phyloP scores from a whole-genome alignment of 2,329 filamentous ascomycete genomes.

The Colletotrichum tropicicola region DNA sequence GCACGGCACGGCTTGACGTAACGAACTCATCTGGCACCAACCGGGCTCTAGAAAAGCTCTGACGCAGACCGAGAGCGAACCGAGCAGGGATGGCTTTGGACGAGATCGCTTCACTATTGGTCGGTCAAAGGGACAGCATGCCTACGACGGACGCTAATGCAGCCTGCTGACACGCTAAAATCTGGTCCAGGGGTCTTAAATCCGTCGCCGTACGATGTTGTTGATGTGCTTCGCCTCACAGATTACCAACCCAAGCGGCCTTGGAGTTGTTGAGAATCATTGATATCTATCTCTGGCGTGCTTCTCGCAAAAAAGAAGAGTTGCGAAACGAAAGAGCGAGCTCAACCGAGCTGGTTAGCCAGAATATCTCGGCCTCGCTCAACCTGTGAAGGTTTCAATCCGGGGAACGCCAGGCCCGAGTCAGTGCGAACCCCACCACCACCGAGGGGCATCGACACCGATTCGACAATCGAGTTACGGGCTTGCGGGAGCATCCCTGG shows the following conservation, averaged over 20 bases:
- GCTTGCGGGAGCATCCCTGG: neutral
- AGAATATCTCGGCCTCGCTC: too few relatives aligned
- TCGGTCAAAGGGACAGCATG: neutral
- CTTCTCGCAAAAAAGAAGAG: too few relatives aligned
- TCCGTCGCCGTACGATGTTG: neutral
- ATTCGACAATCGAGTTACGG: conserved; percentile 1
- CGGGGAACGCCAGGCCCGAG: neutral
- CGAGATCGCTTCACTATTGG: neutral
- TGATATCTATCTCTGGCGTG: too few relatives aligned
- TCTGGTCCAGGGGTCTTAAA: neutral
- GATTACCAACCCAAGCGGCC: too few relatives aligned
- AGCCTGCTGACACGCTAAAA: conserved; percentile 24
- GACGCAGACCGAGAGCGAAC: conserved; percentile 1
- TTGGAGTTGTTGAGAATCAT: too few relatives aligned
- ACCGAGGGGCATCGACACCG: neutral
- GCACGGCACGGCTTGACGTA: neutral
- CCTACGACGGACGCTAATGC: conserved; percentile 24
- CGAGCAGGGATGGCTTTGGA: neutral
- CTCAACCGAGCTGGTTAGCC: too few relatives aligned
- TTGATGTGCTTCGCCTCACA: neutral
- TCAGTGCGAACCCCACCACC: neutral
- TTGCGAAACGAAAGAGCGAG: too few relatives aligned
- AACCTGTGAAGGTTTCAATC: too few relatives aligned
- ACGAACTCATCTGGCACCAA: too few relatives aligned
- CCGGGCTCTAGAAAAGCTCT: neutral